Evolutionary conservation across 164 flowering plant species (phyloP).

Genomic region (Buxus sempervirens): DNA sequence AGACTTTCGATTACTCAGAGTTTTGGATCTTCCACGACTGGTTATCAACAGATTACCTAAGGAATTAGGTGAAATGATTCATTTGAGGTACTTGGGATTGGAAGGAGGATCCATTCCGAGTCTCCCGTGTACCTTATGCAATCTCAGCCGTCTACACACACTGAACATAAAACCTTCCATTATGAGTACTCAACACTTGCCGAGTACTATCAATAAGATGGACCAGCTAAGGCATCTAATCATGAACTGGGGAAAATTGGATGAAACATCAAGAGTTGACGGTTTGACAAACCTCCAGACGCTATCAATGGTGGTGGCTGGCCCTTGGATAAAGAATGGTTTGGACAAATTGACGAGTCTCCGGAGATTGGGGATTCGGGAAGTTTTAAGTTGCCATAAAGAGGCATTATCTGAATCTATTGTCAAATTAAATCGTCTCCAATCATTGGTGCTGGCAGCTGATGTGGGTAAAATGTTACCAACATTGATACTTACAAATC

Average conservation of each 20-base stretch:
- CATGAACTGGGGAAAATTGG: background rate
- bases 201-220: background rate
- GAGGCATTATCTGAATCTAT: background rate
- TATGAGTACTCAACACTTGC: background rate
- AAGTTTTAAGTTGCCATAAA: background rate
- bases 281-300: slow-evolving; percentile 5
- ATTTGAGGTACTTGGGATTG: slow-evolving; percentile 7
- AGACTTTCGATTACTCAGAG: slow-evolving; percentile 9
- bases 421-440: background rate
- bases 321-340: background rate
- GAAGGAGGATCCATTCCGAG: background rate
- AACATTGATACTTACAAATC: background rate
- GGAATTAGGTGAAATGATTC: slow-evolving; percentile 10
- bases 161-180: background rate
- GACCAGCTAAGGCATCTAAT: slow-evolving; percentile 7
- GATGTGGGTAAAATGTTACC: background rate
- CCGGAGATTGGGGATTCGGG: background rate
- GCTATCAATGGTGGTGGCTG: background rate
- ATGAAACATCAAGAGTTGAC: background rate
- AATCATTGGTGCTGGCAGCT: background rate
- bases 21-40: background rate
- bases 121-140: background rate
- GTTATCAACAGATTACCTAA: background rate
- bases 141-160: background rate
- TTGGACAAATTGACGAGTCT: background rate